Base-by-base conservation (phyloP, 73 alveolate species). In the Paramecium biaurelia region DNA sequence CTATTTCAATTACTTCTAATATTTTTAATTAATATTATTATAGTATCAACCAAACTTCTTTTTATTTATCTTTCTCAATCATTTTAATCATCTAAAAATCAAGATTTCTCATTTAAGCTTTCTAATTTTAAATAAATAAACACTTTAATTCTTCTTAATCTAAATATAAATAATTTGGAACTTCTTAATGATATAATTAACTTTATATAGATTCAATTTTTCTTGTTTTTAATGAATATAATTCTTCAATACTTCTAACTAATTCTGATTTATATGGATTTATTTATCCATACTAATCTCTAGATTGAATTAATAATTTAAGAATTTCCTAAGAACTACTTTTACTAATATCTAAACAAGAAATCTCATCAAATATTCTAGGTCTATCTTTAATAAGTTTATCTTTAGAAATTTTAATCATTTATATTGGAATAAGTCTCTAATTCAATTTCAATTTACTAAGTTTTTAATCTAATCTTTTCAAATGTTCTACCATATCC, bases 321-420 rank as follows among this genome's bases (percentile, higher is more conserved):
- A 79, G 24, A 5, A 79, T 79, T 15, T 79, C 90, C 7, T 45
- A 15, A 1, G 90, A 41, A 79, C 74, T 79, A 41, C 45, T 47
- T 21, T 79, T 79, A 5, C 21, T 10, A 10, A 79, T 45, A 42
- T 79, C 90, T 5, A 79, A 14, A 41, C 74, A 42, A 24, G 32
- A 21, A 1, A 79, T 79, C n/a, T 79, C 47, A 0, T 79, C 74
- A 79, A 42, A 79, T 43, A 79, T 41, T 26, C 56, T 79, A 24
- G 63, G 56, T 45, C 90, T 79, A 14, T 79, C 76, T 42, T 79
- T 47, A 26, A 42, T 43, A 24, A 79, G 74, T 41, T 21, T 79
- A 30, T 79, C 42, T 5, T 41, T 24, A 24, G 3, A n/a, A 8
- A 79, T 20, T 21, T 79, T 79, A 4, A 79, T 79, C 28, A 20